Evolutionary conservation across 768 basidiomycete genomes (phyloP).

Genomic region (Trametes cinnabarina): DNA sequence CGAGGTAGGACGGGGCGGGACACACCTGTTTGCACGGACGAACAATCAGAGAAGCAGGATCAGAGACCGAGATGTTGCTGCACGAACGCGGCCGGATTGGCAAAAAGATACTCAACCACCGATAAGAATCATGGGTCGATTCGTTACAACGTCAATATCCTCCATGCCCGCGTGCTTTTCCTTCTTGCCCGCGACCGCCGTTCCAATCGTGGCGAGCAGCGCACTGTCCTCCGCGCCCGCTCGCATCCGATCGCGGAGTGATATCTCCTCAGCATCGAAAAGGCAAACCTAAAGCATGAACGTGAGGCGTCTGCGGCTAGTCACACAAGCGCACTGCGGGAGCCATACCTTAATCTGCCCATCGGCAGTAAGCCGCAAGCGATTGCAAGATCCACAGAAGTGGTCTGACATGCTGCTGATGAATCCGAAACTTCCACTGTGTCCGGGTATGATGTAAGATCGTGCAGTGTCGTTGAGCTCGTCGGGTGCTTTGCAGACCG

Average conservation of each 20-base stretch:
- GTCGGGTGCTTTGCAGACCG: conserved; percentile 56
- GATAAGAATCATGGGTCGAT: conserved; percentile 90
- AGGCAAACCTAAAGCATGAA: conserved; percentile 61
- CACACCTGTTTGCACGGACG: conserved; percentile 8
- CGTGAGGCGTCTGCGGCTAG: not conserved
- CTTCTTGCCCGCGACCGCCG: conserved; percentile 68
- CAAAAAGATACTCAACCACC: conserved; percentile 74
- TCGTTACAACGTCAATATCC: conserved; percentile 69
- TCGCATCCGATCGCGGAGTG: conserved; percentile 74
- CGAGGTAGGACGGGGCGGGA: conserved; percentile 7
- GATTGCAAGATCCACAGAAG: conserved; percentile 83
- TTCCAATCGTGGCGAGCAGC: conserved; percentile 56
- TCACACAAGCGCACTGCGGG: not conserved
- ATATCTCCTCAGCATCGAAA: conserved; percentile 82
- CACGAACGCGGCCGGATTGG: conserved; percentile 13
- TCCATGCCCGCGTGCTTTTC: conserved; percentile 87
- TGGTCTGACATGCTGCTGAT: conserved; percentile 95
- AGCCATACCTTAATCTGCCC: conserved; percentile 77
- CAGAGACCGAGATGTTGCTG: conserved; percentile 12
- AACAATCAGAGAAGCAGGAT: conserved; percentile 11
- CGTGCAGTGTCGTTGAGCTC: conserved; percentile 79
- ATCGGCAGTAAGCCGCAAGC: conserved; percentile 83
- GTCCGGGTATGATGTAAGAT: conserved; percentile 71
- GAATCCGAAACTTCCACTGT: conserved; percentile 73
- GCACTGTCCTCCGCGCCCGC: conserved; percentile 61